phyloP scores from a whole-genome alignment of 2,329 filamentous ascomycete species.

The Alternaria brassicae region DNA sequence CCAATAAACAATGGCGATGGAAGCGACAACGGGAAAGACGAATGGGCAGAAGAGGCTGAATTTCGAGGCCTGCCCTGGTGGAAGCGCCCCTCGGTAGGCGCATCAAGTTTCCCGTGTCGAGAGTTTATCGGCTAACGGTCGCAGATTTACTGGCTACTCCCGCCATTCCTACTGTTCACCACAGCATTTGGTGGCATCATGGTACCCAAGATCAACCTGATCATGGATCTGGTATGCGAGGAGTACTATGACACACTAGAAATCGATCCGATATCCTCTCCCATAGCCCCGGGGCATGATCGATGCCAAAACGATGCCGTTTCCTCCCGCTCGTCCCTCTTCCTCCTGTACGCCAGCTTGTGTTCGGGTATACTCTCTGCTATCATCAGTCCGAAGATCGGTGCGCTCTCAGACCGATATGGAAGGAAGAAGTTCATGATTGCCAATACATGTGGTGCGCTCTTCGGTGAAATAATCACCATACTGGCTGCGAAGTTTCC shows the following conservation, averaged over 20 bases:
- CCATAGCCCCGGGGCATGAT: constrained; percentile 51
- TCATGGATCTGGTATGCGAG: constrained; percentile 82
- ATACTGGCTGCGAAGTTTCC: constrained; percentile 80
- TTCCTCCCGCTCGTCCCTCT: constrained; percentile 76
- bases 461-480: constrained; percentile 76
- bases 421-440: constrained; percentile 79
- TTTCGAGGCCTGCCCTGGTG: constrained; percentile 56
- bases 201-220: constrained; percentile 87
- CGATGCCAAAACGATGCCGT: constrained; percentile 84
- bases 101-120: not conserved
- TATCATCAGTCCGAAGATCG: constrained; percentile 80
- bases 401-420: constrained; percentile 84
- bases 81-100: constrained; percentile 60
- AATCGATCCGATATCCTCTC: constrained; percentile 47
- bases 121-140: constrained; percentile 11
- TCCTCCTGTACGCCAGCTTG: constrained; percentile 78
- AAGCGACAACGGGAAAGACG: constrained; percentile 18
- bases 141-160: constrained; percentile 82
- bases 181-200: constrained; percentile 85
- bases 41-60: constrained; percentile 48
- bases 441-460: constrained; percentile 74
- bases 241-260: constrained; percentile 74
- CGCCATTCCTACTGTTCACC: constrained; percentile 80
- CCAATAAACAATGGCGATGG: constrained; percentile 17
- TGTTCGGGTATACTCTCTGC: constrained; percentile 80